Percentiles rank a stretch among this genome's conserved stretches.
These are phyloP conservation scores for Salisapilia sapeloensis DNA, from an alignment of 352 stramenopile species.

Conservation along the genomic window DNA sequence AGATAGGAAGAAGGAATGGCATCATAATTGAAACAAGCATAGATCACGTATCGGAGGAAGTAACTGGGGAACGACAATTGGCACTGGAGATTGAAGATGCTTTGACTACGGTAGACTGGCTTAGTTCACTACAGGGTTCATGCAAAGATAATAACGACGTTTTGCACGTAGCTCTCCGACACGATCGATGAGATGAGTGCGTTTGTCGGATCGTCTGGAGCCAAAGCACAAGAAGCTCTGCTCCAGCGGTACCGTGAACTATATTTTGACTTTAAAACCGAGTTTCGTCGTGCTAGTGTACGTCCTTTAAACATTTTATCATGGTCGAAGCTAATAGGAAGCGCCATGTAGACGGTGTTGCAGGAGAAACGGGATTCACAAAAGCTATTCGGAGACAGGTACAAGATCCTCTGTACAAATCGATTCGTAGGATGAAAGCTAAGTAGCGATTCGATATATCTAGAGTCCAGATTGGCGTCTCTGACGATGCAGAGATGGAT, in stretches of 20 bases:
- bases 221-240: slow-evolving; percentile 75
- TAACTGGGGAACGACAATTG: slow-evolving; percentile 39
- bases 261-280: slow-evolving; percentile 90
- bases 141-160: background rate
- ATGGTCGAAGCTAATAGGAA: too few species aligned
- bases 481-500: slow-evolving; percentile 58
- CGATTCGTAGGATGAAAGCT: background rate
- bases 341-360: slow-evolving; percentile 28
- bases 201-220: slow-evolving; percentile 43
- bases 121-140: background rate
- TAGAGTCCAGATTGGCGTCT: slow-evolving; percentile 23
- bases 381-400: slow-evolving; percentile 71
- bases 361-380: slow-evolving; percentile 74
- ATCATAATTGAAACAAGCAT: background rate
- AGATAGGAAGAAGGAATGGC: background rate
- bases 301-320: slow-evolving; percentile 1
- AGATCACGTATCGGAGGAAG: slow-evolving; percentile 53
- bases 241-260: slow-evolving; percentile 92
- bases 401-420: background rate
- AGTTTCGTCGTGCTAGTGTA: slow-evolving; percentile 86
- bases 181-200: slow-evolving; percentile 76
- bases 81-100: slow-evolving; percentile 65
- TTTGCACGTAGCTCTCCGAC: slow-evolving; percentile 37
- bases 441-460: too few species aligned
- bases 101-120: slow-evolving; percentile 24